These are phyloP conservation scores for Recurvomyces mirabilis DNA, from an alignment of 495 filamentous ascomycete genomes.

Conservation along the genomic window DNA sequence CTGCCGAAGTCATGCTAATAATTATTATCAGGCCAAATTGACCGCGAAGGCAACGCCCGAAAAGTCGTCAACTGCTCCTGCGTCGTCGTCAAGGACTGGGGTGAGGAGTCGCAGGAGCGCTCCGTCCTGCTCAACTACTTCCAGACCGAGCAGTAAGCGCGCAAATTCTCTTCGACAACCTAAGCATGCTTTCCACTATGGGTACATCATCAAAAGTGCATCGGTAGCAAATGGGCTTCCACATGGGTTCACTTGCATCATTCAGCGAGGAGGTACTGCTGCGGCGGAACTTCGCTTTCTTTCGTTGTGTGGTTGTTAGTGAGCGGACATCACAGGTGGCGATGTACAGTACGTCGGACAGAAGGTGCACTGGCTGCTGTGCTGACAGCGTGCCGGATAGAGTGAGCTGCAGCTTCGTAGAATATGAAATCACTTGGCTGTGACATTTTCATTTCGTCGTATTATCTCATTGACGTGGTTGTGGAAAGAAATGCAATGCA, in stretches of 20 bases:
- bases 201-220: conserved; percentile 7
- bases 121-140: conserved; percentile 99
- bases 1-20: too few relatives aligned
- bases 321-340: too few relatives aligned
- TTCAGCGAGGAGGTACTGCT: not conserved
- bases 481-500: too few relatives aligned
- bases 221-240: not conserved
- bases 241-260: too few relatives aligned
- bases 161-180: not conserved
- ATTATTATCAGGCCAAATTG: conserved; percentile 64
- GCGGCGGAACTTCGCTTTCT: conserved; percentile 1
- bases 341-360: conserved; percentile 11
- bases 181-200: not conserved
- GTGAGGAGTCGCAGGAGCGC: conserved; percentile 97
- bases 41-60: conserved; percentile 96
- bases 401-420: not conserved
- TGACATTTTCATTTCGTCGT: too few relatives aligned
- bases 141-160: conserved; percentile 67
- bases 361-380: conserved; percentile 3
- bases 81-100: conserved; percentile 98
- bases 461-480: too few relatives aligned
- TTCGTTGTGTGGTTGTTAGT: not conserved
- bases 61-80: conserved; percentile 99
- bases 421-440: not conserved
- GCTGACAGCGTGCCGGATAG: conserved; percentile 3